phyloP scores from a whole-genome alignment of 805 yeast genomes.

The Novakomyces olei region DNA sequence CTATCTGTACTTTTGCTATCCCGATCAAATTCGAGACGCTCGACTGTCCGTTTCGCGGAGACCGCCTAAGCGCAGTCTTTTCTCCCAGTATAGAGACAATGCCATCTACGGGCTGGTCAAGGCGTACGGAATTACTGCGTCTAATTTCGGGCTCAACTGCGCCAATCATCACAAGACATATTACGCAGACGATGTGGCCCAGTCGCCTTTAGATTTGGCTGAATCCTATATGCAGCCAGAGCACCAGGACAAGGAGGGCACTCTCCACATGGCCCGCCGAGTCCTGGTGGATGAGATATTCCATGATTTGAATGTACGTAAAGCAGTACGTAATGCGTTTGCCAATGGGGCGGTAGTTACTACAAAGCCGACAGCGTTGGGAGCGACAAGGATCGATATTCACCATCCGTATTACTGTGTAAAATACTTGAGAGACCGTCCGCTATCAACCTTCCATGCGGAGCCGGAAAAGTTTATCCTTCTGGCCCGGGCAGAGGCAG shows the following conservation, averaged over 20 bases:
- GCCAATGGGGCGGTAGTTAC: slow-evolving; percentile 34
- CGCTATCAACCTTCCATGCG: slow-evolving; percentile 47
- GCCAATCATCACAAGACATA: slow-evolving; percentile 44
- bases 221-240: slow-evolving; percentile 14
- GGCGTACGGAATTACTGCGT: slow-evolving; percentile 58
- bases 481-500: slow-evolving; percentile 77
- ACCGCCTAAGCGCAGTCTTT: too few species aligned
- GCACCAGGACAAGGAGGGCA: slow-evolving; percentile 19
- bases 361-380: slow-evolving; percentile 65
- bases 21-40: slow-evolving; percentile 24
- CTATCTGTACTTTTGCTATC: slow-evolving; percentile 51
- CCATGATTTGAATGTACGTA: slow-evolving; percentile 61
- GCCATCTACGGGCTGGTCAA: slow-evolving; percentile 41
- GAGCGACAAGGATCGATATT: slow-evolving; percentile 51
- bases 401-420: slow-evolving; percentile 70
- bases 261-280: slow-evolving; percentile 49
- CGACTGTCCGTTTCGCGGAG: too few species aligned
- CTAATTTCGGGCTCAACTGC: slow-evolving; percentile 63
- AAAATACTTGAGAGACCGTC: slow-evolving; percentile 70
- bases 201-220: slow-evolving; percentile 39
- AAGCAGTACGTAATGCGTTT: slow-evolving; percentile 37
- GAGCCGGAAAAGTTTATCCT: slow-evolving; percentile 67
- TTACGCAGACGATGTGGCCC: slow-evolving; percentile 43
- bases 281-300: slow-evolving; percentile 59
- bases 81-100: too few species aligned